These are phyloP conservation scores for Ophiostoma triangulosporum DNA, from an alignment of 2,329 filamentous ascomycete genomes.

Conservation along the genomic window DNA sequence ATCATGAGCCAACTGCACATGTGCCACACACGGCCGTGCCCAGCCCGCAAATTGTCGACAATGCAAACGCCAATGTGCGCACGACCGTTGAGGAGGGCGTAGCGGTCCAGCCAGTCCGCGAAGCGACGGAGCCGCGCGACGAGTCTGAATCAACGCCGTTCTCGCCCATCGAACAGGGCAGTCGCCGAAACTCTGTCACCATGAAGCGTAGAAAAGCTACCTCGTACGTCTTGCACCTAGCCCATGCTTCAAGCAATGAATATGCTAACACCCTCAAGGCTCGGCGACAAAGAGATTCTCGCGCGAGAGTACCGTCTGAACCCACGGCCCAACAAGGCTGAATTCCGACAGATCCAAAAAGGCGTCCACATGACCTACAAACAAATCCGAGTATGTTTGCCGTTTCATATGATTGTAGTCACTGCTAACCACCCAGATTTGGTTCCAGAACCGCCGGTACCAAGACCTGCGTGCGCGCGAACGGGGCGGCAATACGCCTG, in stretches of 20 bases:
- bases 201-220: background rate
- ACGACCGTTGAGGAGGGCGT: background rate
- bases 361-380: constrained; percentile 1
- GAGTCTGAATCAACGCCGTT: background rate
- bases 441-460: constrained; percentile 1
- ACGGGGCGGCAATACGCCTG: background rate
- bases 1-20: background rate
- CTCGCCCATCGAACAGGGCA: background rate
- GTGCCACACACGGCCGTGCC: background rate
- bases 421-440: background rate
- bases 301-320: background rate
- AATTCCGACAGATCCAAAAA: background rate
- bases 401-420: too few species aligned
- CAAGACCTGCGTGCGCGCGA: background rate
- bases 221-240: background rate
- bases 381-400: background rate
- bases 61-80: background rate
- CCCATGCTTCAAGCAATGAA: background rate
- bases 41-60: background rate
- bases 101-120: background rate
- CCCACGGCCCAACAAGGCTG: background rate
- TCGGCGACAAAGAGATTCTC: background rate
- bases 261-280: background rate
- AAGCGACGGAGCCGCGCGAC: background rate
- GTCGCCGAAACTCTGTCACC: background rate